These are phyloP conservation scores for Onygenales sp. DNA, from an alignment of 2,329 filamentous ascomycete genomes.

Conservation along the genomic window DNA sequence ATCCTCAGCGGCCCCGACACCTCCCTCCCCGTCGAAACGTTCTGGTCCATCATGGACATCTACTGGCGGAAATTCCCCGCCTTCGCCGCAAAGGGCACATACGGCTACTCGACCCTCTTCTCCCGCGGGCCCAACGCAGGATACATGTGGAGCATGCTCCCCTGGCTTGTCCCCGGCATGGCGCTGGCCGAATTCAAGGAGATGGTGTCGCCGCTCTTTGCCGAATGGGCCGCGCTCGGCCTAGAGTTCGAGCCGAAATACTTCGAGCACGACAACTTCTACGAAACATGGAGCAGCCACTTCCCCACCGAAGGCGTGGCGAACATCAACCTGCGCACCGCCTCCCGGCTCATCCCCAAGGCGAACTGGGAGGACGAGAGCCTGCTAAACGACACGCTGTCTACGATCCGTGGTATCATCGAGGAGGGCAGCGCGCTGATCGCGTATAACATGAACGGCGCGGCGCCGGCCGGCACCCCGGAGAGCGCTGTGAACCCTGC, in stretches of 20 bases:
- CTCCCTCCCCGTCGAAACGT: neutral
- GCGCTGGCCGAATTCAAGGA: conserved; percentile 23
- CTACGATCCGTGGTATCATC: conserved; percentile 8
- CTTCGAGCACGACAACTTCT: conserved; percentile 26
- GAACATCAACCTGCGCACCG: conserved; percentile 29
- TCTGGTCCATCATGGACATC: neutral
- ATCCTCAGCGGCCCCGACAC: conserved; percentile 2
- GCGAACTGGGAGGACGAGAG: conserved; percentile 28
- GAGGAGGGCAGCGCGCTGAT: neutral
- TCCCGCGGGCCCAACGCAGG: conserved; percentile 8
- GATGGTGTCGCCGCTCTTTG: conserved; percentile 20
- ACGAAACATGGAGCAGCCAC: conserved; percentile 29
- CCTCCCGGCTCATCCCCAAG: conserved; percentile 39
- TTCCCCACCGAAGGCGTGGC: conserved; percentile 33
- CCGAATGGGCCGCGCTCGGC: conserved; percentile 26
- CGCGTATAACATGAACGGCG: neutral
- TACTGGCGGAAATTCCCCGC: neutral
- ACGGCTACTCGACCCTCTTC: neutral
- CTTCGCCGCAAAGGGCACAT: neutral
- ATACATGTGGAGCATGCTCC: conserved; percentile 19
- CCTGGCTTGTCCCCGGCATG: conserved; percentile 28
- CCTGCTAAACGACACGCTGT: conserved; percentile 28
- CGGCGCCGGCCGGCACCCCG: neutral
- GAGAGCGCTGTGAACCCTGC: conserved; percentile 13
- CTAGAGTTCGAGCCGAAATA: conserved; percentile 32